phyloP scores from a whole-genome alignment of 108 stramenopile species.

The Cyclotella kingstonii region DNA sequence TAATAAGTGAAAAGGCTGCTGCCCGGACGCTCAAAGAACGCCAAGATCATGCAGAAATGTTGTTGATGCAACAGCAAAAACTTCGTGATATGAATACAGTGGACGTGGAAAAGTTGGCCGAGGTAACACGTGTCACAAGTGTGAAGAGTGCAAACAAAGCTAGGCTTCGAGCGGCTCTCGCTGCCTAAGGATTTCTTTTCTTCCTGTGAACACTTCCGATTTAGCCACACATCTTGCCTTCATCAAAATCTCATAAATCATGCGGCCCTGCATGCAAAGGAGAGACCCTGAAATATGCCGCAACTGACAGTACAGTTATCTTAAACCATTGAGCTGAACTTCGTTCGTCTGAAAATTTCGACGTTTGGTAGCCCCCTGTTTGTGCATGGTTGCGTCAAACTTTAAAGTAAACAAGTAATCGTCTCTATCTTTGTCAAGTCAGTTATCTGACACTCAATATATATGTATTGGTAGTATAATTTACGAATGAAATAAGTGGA shows the following conservation, averaged over 20 bases:
- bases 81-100: not conserved
- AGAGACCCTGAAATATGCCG: no score
- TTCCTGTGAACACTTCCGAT: not conserved
- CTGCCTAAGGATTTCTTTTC: not conserved
- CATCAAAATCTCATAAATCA: not conserved
- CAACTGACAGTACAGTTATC: no score
- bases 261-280: no score
- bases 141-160: conserved; percentile 6
- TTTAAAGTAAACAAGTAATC: no score
- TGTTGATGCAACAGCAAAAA: not conserved
- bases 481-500: no score
- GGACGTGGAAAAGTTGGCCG: not conserved
- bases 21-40: conserved; percentile 2
- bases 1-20: not conserved
- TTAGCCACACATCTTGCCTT: not conserved
- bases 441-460: no score
- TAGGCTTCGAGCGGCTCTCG: not conserved
- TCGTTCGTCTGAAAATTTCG: no score
- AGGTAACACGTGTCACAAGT: not conserved
- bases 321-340: no score
- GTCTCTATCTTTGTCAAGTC: no score
- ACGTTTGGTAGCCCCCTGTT: no score
- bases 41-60: not conserved
- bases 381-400: no score
- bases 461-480: no score